Evolutionary conservation across 2,329 filamentous ascomycete species (phyloP).

Genomic region (Diaporthe destruens): DNA sequence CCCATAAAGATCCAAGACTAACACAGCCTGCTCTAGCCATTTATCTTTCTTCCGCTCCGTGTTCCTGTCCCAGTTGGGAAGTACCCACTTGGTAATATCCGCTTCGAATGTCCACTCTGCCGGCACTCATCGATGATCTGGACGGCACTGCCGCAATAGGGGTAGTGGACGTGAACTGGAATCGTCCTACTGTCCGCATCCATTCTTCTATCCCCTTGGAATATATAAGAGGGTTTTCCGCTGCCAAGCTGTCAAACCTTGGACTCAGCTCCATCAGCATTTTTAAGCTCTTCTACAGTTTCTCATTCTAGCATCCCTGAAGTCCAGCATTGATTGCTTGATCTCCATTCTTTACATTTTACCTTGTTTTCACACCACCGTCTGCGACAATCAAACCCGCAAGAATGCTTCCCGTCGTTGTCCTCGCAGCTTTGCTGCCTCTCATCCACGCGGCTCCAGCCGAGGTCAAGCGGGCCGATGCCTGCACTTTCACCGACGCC

Average conservation of each 20-base stretch:
- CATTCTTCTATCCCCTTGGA: background rate
- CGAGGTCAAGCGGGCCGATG: slow-evolving; percentile 40
- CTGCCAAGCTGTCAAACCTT: slow-evolving; percentile 14
- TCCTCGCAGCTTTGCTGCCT: slow-evolving; percentile 36
- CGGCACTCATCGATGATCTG: background rate
- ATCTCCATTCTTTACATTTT: background rate
- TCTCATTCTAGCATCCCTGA: slow-evolving; percentile 22
- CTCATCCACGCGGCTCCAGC: slow-evolving; percentile 28
- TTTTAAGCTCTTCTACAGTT: slow-evolving; percentile 24
- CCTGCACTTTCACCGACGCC: slow-evolving; percentile 68
- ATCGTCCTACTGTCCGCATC: background rate
- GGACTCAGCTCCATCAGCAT: slow-evolving; percentile 19
- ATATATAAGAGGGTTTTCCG: slow-evolving; percentile 2
- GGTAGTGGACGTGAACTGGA: background rate
- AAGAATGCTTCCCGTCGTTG: slow-evolving; percentile 26
- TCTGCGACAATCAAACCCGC: background rate
- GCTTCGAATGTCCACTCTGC: slow-evolving; percentile 1
- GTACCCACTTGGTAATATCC: slow-evolving; percentile 22
- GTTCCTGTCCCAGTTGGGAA: background rate
- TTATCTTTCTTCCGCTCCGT: slow-evolving; percentile 1
- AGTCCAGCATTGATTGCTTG: slow-evolving; percentile 28
- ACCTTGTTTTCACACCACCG: background rate
- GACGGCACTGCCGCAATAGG: slow-evolving; percentile 19
- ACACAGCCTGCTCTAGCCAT: background rate
- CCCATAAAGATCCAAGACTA: too few species aligned